phyloP scores from a whole-genome alignment of 1,284 basidiomycete genomes.

The Melampsora allii-populina region DNA sequence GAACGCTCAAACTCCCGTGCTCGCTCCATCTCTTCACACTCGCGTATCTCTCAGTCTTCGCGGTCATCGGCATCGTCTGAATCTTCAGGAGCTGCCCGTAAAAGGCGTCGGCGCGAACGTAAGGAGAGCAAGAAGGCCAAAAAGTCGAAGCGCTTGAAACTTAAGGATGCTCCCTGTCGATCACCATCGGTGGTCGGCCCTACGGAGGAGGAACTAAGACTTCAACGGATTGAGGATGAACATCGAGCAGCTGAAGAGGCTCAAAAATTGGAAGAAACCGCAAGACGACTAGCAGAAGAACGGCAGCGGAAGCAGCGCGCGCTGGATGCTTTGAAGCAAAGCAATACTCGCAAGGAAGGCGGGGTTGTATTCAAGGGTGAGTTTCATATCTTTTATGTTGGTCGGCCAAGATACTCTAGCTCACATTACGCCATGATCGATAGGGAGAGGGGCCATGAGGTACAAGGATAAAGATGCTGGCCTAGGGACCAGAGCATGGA shows the following conservation, averaged over 20 bases:
- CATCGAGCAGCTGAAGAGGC: constrained; percentile 25
- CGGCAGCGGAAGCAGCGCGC: constrained; percentile 20
- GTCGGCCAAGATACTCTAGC: background rate
- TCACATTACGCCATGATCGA: background rate
- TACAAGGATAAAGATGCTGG: constrained; percentile 24
- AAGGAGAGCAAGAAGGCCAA: constrained; percentile 20
- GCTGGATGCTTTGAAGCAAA: constrained; percentile 31
- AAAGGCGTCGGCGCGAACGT: constrained; percentile 13
- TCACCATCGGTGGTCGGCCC: background rate
- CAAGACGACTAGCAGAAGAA: constrained; percentile 20
- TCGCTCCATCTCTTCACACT: background rate
- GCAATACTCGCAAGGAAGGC: constrained; percentile 16
- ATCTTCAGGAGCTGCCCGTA: constrained; percentile 5
- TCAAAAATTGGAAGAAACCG: constrained; percentile 11
- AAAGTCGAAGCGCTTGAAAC: constrained; percentile 29
- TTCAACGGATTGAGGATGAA: constrained; percentile 20
- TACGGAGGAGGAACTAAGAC: constrained; percentile 14
- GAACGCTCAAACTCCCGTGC: background rate
- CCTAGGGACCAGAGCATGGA: constrained; percentile 32
- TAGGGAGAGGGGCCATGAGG: constrained; percentile 34
- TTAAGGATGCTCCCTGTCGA: constrained; percentile 13
- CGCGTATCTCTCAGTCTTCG: background rate
- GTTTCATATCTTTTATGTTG: background rate
- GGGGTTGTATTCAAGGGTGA: constrained; percentile 30
- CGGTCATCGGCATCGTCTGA: background rate